These are phyloP conservation scores for Torulaspora gathmanii DNA, from an alignment of 805 yeast species.

Conservation along the genomic window DNA sequence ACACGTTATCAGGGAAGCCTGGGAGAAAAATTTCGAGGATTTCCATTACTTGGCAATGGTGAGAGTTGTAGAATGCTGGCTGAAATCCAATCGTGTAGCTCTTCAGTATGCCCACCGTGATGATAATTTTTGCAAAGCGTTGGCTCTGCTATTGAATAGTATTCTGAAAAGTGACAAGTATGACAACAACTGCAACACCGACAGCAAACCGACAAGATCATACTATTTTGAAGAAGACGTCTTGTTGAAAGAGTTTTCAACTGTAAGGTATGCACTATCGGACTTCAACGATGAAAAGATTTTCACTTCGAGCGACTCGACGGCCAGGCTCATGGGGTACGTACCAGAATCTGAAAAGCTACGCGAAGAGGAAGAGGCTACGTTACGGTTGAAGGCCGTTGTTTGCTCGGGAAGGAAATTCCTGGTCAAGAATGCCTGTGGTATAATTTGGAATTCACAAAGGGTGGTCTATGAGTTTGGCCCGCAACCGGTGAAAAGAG, in stretches of 20 bases:
- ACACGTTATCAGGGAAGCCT: conserved; percentile 31
- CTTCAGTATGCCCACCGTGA: conserved; percentile 36
- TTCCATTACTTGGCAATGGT: conserved; percentile 36
- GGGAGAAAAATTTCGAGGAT: conserved; percentile 22
- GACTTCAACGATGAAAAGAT: conserved; percentile 54
- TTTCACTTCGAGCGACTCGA: conserved; percentile 13
- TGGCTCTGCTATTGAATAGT: conserved; percentile 33
- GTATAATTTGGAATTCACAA: conserved; percentile 18
- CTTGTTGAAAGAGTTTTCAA: conserved; percentile 52
- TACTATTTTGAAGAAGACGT: conserved; percentile 65
- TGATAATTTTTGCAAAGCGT: conserved; percentile 30
- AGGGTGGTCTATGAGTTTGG: conserved; percentile 5
- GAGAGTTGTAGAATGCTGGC: conserved; percentile 55
- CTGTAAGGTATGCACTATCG: conserved; percentile 49
- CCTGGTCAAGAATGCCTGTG: conserved; percentile 18
- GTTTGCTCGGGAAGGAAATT: conserved; percentile 18
- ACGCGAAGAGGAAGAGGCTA: conserved; percentile 9
- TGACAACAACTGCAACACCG: not conserved
- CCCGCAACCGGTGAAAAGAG: not conserved
- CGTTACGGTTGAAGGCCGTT: conserved; percentile 17
- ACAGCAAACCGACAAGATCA: conserved; percentile 42
- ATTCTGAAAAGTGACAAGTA: conserved; percentile 19
- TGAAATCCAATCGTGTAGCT: conserved; percentile 46
- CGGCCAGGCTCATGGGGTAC: conserved; percentile 21
- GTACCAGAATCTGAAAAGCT: conserved; percentile 11